These are phyloP conservation scores for Coemansia sp. DNA, from an alignment of 192 early-diverging fungal species.

Conservation along the genomic window DNA sequence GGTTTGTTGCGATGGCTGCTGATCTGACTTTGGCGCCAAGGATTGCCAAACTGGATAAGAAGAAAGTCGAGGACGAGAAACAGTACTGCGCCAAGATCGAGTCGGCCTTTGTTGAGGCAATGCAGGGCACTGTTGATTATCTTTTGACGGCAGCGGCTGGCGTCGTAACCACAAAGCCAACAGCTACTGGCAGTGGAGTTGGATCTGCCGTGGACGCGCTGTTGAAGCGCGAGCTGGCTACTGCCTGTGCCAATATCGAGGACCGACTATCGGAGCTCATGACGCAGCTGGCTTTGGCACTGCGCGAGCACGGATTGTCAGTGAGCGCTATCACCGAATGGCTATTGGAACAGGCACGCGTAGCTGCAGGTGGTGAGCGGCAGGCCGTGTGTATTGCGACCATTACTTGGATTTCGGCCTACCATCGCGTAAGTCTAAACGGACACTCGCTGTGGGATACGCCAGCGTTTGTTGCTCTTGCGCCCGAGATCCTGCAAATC, in stretches of 20 bases:
- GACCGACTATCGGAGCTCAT: slow-evolving; percentile 15
- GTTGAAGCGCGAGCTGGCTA: slow-evolving; percentile 10
- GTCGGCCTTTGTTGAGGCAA: slow-evolving; percentile 16
- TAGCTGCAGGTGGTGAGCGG: not conserved
- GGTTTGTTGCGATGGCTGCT: slow-evolving; percentile 21
- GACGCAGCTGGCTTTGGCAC: slow-evolving; percentile 5
- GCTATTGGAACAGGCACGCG: slow-evolving; percentile 20
- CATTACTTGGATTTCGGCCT: slow-evolving; percentile 43
- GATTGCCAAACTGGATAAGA: slow-evolving; percentile 25
- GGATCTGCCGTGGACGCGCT: not conserved
- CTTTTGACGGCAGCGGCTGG: not conserved
- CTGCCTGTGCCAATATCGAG: slow-evolving; percentile 29
- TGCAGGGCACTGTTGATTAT: slow-evolving; percentile 9
- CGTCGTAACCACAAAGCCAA: not conserved
- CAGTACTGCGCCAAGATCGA: slow-evolving; percentile 21
- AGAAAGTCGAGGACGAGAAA: slow-evolving; percentile 13
- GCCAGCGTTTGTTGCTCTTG: slow-evolving; percentile 19
- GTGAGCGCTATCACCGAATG: slow-evolving; percentile 22
- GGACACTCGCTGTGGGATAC: slow-evolving; percentile 43
- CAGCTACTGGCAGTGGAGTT: not conserved
- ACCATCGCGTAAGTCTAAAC: slow-evolving; percentile 10
- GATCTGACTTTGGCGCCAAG: slow-evolving; percentile 28
- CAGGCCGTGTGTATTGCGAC: slow-evolving; percentile 24
- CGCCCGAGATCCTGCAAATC: slow-evolving; percentile 38
- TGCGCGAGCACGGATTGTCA: not conserved